Percentiles rank a stretch among this genome's conserved stretches.
phyloP scores from a whole-genome alignment of 495 filamentous ascomycete genomes.

The Aspergillus wentii region DNA sequence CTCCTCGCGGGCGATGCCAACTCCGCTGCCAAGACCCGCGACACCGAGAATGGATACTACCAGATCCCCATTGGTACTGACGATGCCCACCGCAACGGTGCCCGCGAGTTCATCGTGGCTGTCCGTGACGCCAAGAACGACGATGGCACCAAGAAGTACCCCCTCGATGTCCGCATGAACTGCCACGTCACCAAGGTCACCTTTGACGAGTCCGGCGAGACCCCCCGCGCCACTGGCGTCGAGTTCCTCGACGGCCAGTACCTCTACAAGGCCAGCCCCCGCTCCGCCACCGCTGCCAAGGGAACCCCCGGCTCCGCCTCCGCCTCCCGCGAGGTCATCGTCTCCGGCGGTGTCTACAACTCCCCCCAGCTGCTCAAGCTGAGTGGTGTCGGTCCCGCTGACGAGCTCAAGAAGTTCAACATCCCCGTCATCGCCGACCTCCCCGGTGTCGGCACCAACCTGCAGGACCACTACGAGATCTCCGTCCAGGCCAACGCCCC shows the following conservation, averaged over 20 bases:
- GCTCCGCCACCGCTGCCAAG: constrained; percentile 11
- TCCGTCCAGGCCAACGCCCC: constrained; percentile 41
- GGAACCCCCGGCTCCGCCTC: constrained; percentile 40
- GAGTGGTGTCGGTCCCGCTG: constrained; percentile 53
- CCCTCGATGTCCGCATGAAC: constrained; percentile 54
- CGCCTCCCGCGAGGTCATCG: constrained; percentile 54
- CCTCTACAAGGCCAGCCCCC: constrained; percentile 57
- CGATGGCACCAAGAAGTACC: constrained; percentile 51
- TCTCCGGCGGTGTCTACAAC: constrained; percentile 57
- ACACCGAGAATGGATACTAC: constrained; percentile 41
- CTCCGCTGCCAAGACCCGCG: constrained; percentile 29
- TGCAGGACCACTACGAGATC: constrained; percentile 61
- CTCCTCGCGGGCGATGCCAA: constrained; percentile 52
- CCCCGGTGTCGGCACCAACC: constrained; percentile 60
- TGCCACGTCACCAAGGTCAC: constrained; percentile 55
- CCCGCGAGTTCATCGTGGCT: constrained; percentile 49
- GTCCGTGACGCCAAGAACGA: constrained; percentile 44
- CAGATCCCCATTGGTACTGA: constrained; percentile 47
- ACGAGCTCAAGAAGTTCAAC: constrained; percentile 38
- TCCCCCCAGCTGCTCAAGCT: constrained; percentile 61
- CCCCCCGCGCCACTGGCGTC: constrained; percentile 55
- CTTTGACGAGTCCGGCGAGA: constrained; percentile 40
- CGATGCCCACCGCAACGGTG: constrained; percentile 43
- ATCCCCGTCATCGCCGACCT: constrained; percentile 51
- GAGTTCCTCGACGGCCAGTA: constrained; percentile 55